Evolutionary conservation across 192 early-diverging fungal species (phyloP), one percentile per base, ranked within the genome.

Genomic region (Helicostylum pulchrum): DNA sequence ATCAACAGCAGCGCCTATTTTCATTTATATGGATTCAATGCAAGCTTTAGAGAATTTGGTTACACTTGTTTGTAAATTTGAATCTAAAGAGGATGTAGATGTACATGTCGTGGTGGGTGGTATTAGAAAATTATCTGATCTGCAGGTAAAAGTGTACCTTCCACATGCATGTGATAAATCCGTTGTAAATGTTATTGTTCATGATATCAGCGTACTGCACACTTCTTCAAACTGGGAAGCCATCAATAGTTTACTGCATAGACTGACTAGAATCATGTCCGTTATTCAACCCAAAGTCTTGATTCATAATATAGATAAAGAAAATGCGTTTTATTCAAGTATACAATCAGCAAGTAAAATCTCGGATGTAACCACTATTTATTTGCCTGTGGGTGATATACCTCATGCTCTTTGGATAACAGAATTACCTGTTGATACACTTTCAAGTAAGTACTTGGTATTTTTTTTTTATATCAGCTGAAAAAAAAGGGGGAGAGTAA

Each of bases 371-470:
- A 67, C 74, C n/a, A 61, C 45, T 6, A 80, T 83, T 53, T 69
- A 56, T 21, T 44, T 83, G 4, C 77, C 71, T 17, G 32, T 74
- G 14, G 62, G 73, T 30, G 72, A 83, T 60, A 62, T 76, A 52
- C 61, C 71, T 32, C 74, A 83, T 57, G 61, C 71, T 8, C 62
- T 43, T 4, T 83, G 81, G 81, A 59, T 83, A 59, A 42, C 78
- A 14, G 75, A 83, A 57, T 71, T 83, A 10, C 53, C 78, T 1
- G 44, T 83, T 7, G 62, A 75, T 34, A 67, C 77, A 10, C 62
- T 83, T 14, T 59, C 78, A 66, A 62, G 81, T 83, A 75, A 63
- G 74, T 70, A 30, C 8, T 9, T n/a, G n/a, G 26, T 26, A 26
- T 26, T 26, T 26, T n/a, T n/a, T n/a, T n/a, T n/a, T n/a, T n/a